Evolutionary conservation across 768 basidiomycete genomes (phyloP), one percentile per base, ranked within the genome.

Genomic region (Rhodotorula graminis): DNA sequence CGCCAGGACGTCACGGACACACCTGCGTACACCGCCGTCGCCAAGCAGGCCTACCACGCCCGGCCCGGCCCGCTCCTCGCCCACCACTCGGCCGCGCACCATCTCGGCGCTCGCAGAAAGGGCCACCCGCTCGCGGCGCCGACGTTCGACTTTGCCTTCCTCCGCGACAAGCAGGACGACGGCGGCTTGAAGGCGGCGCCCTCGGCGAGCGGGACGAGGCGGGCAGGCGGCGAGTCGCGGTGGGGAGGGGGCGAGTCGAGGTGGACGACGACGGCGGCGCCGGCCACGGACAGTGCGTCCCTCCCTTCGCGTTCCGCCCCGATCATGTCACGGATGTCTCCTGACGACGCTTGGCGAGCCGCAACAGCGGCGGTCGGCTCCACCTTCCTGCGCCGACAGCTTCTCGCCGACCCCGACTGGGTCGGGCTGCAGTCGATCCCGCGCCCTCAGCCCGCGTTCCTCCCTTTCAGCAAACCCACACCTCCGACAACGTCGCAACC

Each of bases 401-500:
- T 55, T 0, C 53, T 55, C n/a, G 53, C 53, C 9, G 7, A 29
- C 27, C 53, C 53, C 53, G 27, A 55, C 53, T 55, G 53, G 53
- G 5, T 15, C 7, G 53, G 53, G 14, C 53, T 55, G 5, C 53
- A 16, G n/a, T 16, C n/a, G 2, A 15, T 29, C 14, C 27, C 53
- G 53, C 53, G n/a, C 16, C 27, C 27, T 4, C 53, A 12, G 53
- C 27, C 53, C 37, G 4, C 37, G 37, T 15, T 55, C 53, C 50
- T 52, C 27, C n/a, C 53, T 55, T 27, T 15, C 25, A 9, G 11
- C 25, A 6, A 5, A 27, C 25, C 23, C 6, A 25, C 50, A 52
- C 2, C 23, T 1, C 1, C 50, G 3, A 25, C 8, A 3, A 1
- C 53, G 12, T 2, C 29, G n/a, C 8, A 27, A 1, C n/a, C n/a